A percentile compares a stretch with the other conserved stretches of the same genome.
Conservation (phyloP, 768 basidiomycete genomes). For the Podaxis sp. region DNA sequence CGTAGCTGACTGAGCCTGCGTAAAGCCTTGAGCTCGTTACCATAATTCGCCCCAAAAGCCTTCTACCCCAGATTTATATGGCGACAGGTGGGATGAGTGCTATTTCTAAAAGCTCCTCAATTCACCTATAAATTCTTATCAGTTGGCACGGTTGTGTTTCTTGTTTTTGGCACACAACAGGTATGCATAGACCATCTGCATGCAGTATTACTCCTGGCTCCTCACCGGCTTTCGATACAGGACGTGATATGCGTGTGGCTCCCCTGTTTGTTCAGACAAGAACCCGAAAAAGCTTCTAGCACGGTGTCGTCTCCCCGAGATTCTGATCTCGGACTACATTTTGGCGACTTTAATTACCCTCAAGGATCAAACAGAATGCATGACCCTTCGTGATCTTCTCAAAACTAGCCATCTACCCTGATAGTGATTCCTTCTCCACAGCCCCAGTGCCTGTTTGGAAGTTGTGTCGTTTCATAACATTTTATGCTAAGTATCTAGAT, state of each 20-base stretch:
- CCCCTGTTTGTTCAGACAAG: background rate
- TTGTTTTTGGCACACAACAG: slow-evolving; percentile 32
- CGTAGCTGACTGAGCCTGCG: background rate
- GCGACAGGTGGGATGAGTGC: slow-evolving; percentile 27
- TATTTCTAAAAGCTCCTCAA: background rate
- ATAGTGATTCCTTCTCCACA: background rate
- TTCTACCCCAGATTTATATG: slow-evolving; percentile 33
- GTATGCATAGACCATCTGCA: background rate
- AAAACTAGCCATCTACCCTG: background rate
- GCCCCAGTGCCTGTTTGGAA: too few species aligned
- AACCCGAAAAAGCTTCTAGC: too few species aligned
- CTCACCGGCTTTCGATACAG: background rate
- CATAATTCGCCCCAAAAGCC: slow-evolving; percentile 20
- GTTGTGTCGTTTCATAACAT: too few species aligned
- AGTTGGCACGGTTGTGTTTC: slow-evolving; percentile 35
- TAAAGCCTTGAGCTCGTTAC: slow-evolving; percentile 28
- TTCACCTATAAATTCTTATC: background rate
- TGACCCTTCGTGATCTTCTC: too few species aligned
- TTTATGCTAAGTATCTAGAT: too few species aligned
- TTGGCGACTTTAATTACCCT: background rate
- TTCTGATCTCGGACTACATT: background rate
- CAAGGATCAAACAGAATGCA: too few species aligned
- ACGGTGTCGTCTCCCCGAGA: background rate
- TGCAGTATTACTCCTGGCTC: background rate
- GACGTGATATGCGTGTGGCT: slow-evolving; percentile 2